These are phyloP conservation scores for barrel medic (Medicago truncatula) DNA, from an alignment of 306 rosid species.

Conservation along the genomic window DNA sequence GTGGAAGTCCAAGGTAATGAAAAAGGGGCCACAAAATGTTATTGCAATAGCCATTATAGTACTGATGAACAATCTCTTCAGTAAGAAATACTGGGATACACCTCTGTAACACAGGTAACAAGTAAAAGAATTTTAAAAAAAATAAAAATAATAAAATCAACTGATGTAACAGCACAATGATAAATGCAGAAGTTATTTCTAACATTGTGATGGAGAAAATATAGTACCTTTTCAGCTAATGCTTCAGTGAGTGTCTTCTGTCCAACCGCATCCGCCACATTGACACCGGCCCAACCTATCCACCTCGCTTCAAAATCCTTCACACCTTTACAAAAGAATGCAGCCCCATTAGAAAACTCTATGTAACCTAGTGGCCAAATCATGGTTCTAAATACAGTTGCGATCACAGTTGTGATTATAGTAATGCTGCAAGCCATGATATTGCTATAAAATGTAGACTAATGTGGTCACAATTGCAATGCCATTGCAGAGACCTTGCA, in stretches of 20 bases:
- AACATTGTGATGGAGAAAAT: slow-evolving; percentile 30
- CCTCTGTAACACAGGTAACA: slow-evolving; percentile 51
- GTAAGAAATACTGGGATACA: slow-evolving; percentile 94
- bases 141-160: too few species aligned
- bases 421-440: too few species aligned
- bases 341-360: slow-evolving; percentile 26
- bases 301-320: slow-evolving; percentile 95
- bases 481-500: too few species aligned
- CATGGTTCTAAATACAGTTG: too few species aligned
- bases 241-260: slow-evolving; percentile 75
- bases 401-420: too few species aligned
- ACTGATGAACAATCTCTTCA: slow-evolving; percentile 90
- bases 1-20: slow-evolving; percentile 96
- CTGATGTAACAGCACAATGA: slow-evolving; percentile 17
- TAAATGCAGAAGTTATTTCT: slow-evolving; percentile 11
- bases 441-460: too few species aligned
- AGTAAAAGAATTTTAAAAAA: too few species aligned
- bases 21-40: slow-evolving; percentile 97
- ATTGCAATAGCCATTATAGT: slow-evolving; percentile 97
- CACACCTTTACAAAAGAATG: slow-evolving; percentile 62
- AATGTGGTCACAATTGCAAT: too few species aligned
- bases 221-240: slow-evolving; percentile 87
- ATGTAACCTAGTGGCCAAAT: slow-evolving; percentile 8
- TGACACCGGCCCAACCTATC: slow-evolving; percentile 99
- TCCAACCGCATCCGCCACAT: slow-evolving; percentile 82